Conservation (phyloP, 495 filamentous ascomycete genomes). For the Apiosordaria backusii region DNA sequence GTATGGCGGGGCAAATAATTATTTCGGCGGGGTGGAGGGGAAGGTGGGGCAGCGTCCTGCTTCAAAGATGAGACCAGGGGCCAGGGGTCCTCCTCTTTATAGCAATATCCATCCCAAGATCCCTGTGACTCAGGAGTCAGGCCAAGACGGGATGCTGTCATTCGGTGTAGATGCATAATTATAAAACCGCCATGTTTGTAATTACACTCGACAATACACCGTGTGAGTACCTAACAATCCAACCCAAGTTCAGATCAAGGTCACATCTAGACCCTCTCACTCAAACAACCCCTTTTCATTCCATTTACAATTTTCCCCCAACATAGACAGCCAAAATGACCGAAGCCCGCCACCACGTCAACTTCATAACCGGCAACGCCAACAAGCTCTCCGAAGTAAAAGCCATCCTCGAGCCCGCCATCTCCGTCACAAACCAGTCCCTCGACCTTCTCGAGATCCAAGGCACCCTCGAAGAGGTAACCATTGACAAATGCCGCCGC, state of each 20-base stretch:
- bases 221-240: too few relatives aligned
- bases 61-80: slow-evolving; percentile 17
- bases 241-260: background rate
- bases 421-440: slow-evolving; percentile 66
- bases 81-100: background rate
- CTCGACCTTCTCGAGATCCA: slow-evolving; percentile 88
- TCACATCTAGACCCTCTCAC: background rate
- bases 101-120: background rate
- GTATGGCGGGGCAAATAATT: slow-evolving; percentile 35
- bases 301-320: background rate
- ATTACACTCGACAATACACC: background rate
- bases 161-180: background rate
- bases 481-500: slow-evolving; percentile 75
- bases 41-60: slow-evolving; percentile 19
- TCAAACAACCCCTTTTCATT: background rate
- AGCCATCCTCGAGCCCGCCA: slow-evolving; percentile 72
- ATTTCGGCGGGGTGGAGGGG: slow-evolving; percentile 33
- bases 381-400: slow-evolving; percentile 89
- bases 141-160: background rate
- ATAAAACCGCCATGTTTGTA: background rate
- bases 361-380: slow-evolving; percentile 95
- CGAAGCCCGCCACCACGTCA: slow-evolving; percentile 45
- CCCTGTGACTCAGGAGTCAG: background rate
- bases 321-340: slow-evolving; percentile 12
- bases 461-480: slow-evolving; percentile 87